Conservation (phyloP, 805 yeast genomes). For the Danielia oregonensis region DNA sequence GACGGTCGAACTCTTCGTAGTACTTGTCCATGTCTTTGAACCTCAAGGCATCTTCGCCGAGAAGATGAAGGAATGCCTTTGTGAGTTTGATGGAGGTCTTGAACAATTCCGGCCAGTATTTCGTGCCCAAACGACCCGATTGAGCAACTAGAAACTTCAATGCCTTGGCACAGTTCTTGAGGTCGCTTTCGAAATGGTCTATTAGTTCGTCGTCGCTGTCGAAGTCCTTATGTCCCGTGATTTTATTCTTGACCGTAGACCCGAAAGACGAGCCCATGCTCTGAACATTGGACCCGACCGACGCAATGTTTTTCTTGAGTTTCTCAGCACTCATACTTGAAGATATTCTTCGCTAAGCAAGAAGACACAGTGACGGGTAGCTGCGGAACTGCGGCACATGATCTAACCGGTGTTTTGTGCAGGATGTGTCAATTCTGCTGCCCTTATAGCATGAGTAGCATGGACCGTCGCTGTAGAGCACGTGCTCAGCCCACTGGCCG, state of each 20-base stretch:
- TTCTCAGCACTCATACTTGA: constrained; percentile 1
- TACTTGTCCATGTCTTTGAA: constrained; percentile 30
- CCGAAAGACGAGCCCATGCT: constrained; percentile 1
- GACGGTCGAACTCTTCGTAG: constrained; percentile 27
- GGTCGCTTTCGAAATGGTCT: constrained; percentile 42
- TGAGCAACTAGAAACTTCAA: constrained; percentile 35
- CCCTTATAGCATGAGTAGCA: too few relatives aligned
- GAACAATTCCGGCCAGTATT: constrained; percentile 29
- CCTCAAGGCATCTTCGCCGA: constrained; percentile 34
- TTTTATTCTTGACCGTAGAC: constrained; percentile 1
- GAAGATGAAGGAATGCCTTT: constrained; percentile 26
- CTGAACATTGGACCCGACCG: constrained; percentile 3
- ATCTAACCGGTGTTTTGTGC: too few relatives aligned
- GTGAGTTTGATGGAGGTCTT: constrained; percentile 28
- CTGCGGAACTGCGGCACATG: too few relatives aligned
- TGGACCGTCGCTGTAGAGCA: too few relatives aligned
- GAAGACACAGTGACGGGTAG: too few relatives aligned
- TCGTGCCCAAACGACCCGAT: constrained; percentile 20
- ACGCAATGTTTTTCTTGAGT: neutral
- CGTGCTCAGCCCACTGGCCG: too few relatives aligned
- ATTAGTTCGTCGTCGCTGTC: constrained; percentile 36
- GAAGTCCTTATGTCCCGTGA: constrained; percentile 6
- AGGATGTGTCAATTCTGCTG: too few relatives aligned
- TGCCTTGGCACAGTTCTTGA: constrained; percentile 40
- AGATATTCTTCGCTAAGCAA: too few relatives aligned